These are phyloP conservation scores for Gypsophila paniculata DNA, from an alignment of 179 eudicot genomes.

Conservation along the genomic window DNA sequence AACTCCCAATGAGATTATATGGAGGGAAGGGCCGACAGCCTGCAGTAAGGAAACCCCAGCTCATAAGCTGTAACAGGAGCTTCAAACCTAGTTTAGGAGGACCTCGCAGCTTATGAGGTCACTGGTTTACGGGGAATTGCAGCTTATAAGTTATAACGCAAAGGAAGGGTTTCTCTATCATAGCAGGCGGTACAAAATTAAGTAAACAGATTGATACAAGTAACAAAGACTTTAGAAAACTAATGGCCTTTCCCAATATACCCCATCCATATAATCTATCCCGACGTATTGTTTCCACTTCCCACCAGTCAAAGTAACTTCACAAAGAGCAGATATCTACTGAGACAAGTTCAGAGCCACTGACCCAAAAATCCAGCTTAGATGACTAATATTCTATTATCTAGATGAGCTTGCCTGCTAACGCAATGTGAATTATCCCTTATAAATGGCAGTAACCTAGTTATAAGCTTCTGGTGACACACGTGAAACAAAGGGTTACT, in stretches of 20 bases:
- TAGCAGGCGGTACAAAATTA: not conserved
- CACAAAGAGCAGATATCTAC: not conserved
- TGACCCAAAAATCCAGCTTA: not conserved
- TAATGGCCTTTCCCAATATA: not conserved
- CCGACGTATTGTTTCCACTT: not conserved
- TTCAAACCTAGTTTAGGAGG: not conserved
- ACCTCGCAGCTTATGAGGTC: not conserved
- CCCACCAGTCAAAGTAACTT: not conserved
- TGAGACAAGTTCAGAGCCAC: not conserved
- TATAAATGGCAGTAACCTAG: conserved; percentile 6
- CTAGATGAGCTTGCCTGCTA: not conserved
- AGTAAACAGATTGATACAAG: not conserved
- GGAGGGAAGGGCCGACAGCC: not conserved
- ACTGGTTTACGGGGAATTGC: not conserved
- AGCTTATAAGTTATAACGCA: too few relatives aligned
- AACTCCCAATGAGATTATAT: not conserved
- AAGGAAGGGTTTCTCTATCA: too few relatives aligned
- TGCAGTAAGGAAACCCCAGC: not conserved
- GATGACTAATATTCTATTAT: not conserved
- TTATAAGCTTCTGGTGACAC: not conserved
- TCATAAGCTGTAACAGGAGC: not conserved
- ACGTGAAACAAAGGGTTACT: conserved; percentile 6
- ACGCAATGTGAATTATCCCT: not conserved
- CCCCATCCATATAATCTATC: not conserved
- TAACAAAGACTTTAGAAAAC: not conserved